Conservation (phyloP, 257 asterid species). For the Gentiana macrophylla region DNA sequence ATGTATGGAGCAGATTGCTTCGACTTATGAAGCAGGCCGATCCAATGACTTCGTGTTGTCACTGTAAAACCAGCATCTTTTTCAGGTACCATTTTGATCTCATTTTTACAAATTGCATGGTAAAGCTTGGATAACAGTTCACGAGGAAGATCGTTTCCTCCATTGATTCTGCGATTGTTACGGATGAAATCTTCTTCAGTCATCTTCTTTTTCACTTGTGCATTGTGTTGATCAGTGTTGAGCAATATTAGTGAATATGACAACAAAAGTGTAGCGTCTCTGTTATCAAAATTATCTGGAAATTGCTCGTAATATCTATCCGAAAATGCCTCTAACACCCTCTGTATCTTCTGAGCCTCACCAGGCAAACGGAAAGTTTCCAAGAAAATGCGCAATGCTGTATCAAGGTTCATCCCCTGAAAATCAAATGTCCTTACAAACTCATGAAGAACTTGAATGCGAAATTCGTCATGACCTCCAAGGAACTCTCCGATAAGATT, state of each 20-base stretch:
- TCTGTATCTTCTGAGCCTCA: slow-evolving; percentile 91
- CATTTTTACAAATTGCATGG: slow-evolving; percentile 76
- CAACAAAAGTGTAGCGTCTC: slow-evolving; percentile 79
- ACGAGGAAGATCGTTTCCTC: slow-evolving; percentile 89
- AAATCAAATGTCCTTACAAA: slow-evolving; percentile 77
- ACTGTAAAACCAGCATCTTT: slow-evolving; percentile 39
- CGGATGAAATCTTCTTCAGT: slow-evolving; percentile 88
- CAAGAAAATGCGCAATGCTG: slow-evolving; percentile 77
- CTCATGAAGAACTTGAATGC: slow-evolving; percentile 75
- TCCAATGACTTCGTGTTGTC: slow-evolving; percentile 74
- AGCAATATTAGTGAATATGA: slow-evolving; percentile 87
- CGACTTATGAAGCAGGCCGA: slow-evolving; percentile 67
- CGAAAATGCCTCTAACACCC: slow-evolving; percentile 92
- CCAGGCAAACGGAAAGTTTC: slow-evolving; percentile 93
- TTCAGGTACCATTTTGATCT: slow-evolving; percentile 79
- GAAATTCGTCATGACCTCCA: slow-evolving; percentile 85
- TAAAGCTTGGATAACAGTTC: slow-evolving; percentile 71
- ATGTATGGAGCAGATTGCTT: slow-evolving; percentile 59
- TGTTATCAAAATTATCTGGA: slow-evolving; percentile 62
- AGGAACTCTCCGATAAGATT: slow-evolving; percentile 69
- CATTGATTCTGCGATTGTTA: slow-evolving; percentile 79
- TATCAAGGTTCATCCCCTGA: slow-evolving; percentile 62
- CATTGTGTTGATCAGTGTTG: slow-evolving; percentile 85
- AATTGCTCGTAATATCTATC: slow-evolving; percentile 84
- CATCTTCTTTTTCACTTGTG: slow-evolving; percentile 97